Evolutionary conservation across 768 basidiomycete genomes (phyloP), one percentile per base, ranked within the genome.

Genomic region (Termitomyces sp.): DNA sequence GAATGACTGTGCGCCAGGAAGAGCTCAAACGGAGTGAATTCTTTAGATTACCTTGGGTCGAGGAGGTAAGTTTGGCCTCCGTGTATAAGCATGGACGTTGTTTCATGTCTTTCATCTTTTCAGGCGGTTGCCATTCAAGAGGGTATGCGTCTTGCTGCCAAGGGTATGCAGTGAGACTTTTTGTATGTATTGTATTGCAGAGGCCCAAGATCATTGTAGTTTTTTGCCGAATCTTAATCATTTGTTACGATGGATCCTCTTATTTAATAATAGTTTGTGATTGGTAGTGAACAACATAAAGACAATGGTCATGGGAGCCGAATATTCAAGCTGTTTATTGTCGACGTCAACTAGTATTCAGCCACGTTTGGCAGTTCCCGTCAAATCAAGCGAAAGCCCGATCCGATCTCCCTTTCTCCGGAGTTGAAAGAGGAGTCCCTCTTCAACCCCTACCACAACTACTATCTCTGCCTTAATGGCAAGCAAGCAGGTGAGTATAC

Each of bases 41-140:
- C 73, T 98, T 97, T 81, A 78, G 81, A 59, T 71, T 96, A 66
- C 91, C 93, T 4, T 98, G 95, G 95, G 93, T 97, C 12, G 87
- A 90, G 63, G 84, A 85, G 77, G 81, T 79, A 58, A 14, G 72
- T 57, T 16, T 43, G 42, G 37, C 23, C 45, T 42, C 16, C 40
- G 32, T 58, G 14, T 47, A 5, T 47, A 5, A 25, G 42, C 47
- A 38, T 51, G 16, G n/a, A n/a, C 37, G 38, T 2, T 32, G 16
- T 23, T 27, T 63, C 52, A 56, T 42, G 31, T 25, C 53, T 50
- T 29, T 32, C 23, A 61, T 49, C 56, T 53, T 32, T 50, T 23
- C 78, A 90, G 76, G 93, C 92, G 6, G 86, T 94, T 51, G 86
- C 89, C 8, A 82, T 95, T 21, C 89, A 92, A 63, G 92, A 95